Evolutionary conservation across 768 basidiomycete genomes (phyloP).

Genomic region (Tricholoma furcatifolium): DNA sequence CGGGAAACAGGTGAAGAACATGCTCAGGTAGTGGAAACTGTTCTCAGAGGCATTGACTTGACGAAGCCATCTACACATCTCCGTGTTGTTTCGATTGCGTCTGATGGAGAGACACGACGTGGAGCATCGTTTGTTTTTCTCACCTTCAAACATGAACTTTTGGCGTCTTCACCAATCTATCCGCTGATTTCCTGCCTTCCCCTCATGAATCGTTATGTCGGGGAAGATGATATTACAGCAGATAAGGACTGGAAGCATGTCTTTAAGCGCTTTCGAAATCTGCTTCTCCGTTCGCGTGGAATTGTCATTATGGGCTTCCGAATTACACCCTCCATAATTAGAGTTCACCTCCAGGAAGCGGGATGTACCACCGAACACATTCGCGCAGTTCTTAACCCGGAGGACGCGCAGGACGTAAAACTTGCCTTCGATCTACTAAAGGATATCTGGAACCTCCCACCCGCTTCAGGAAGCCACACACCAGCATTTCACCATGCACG

Average conservation of each 20-base stretch:
- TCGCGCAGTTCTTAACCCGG: constrained; percentile 23
- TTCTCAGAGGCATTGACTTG: too few relatives aligned
- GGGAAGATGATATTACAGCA: constrained; percentile 31
- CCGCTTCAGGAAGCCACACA: not conserved
- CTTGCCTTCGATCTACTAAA: constrained; percentile 24
- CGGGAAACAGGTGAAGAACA: constrained; percentile 18
- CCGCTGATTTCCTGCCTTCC: constrained; percentile 16
- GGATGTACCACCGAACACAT: too few relatives aligned
- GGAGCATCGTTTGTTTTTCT: constrained; percentile 23
- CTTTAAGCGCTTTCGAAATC: constrained; percentile 30
- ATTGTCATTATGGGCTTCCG: constrained; percentile 22
- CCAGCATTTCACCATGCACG: too few relatives aligned
- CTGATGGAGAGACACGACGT: constrained; percentile 28
- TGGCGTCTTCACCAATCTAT: constrained; percentile 18
- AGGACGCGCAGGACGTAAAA: constrained; percentile 31
- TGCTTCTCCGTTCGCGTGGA: constrained; percentile 6
- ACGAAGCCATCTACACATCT: too few relatives aligned
- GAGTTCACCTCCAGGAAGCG: constrained; percentile 19
- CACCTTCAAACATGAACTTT: constrained; percentile 20
- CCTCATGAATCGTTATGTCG: constrained; percentile 27
- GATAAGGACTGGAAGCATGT: constrained; percentile 37
- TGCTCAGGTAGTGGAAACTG: not conserved
- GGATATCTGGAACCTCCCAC: constrained; percentile 25
- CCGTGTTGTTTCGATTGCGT: constrained; percentile 19
- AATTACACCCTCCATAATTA: constrained; percentile 23